These are phyloP conservation scores for Glomus cerebriforme DNA, from an alignment of 192 early-diverging fungal genomes.

Conservation along the genomic window DNA sequence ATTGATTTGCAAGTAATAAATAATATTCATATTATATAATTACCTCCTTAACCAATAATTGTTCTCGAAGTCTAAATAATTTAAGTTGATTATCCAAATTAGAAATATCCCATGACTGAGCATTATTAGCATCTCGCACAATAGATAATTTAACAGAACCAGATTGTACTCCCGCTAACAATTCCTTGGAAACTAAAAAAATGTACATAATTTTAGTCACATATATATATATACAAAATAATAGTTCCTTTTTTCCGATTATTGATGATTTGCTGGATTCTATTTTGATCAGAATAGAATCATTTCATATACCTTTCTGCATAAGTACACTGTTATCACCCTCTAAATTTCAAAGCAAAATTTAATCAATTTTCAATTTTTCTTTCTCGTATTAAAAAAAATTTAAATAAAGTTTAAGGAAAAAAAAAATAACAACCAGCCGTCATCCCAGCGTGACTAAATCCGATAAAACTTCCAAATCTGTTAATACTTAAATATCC, in stretches of 20 bases:
- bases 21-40: background rate
- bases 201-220: background rate
- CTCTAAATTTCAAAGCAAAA: slow-evolving; percentile 31
- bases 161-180: slow-evolving; percentile 57
- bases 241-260: background rate
- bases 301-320: slow-evolving; percentile 54
- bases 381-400: background rate
- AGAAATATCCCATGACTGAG: slow-evolving; percentile 52
- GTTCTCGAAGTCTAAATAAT: slow-evolving; percentile 50
- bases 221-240: background rate
- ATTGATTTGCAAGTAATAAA: background rate
- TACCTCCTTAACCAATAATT: slow-evolving; percentile 50
- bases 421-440: slow-evolving; percentile 42
- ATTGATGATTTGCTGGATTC: too few species aligned
- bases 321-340: slow-evolving; percentile 78
- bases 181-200: slow-evolving; percentile 63
- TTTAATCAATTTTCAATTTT: background rate
- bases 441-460: slow-evolving; percentile 77
- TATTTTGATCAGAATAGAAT: too few species aligned
- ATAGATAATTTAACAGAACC: slow-evolving; percentile 44
- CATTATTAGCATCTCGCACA: slow-evolving; percentile 42
- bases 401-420: background rate
- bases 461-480: slow-evolving; percentile 66
- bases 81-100: slow-evolving; percentile 48
- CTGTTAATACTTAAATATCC: slow-evolving; percentile 71